These are phyloP conservation scores for Mrakia gelida DNA, from an alignment of 768 basidiomycete species.

Conservation along the genomic window DNA sequence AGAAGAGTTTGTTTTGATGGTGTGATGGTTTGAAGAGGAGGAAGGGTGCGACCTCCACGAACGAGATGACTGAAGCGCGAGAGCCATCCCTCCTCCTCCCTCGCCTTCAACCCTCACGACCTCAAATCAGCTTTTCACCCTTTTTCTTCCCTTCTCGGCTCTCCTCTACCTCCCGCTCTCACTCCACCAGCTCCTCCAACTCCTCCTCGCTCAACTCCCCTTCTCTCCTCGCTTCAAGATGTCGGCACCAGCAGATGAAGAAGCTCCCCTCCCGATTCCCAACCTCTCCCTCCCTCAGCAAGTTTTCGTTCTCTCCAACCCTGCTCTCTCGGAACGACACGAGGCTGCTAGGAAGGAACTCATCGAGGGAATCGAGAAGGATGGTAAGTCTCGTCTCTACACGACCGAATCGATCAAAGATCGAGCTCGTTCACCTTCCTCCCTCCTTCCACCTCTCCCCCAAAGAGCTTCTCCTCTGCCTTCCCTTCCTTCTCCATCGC, in stretches of 20 bases:
- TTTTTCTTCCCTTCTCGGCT: not conserved
- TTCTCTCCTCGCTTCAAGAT: not conserved
- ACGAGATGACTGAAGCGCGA: not conserved
- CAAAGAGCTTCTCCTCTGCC: not conserved
- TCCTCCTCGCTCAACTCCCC: not conserved
- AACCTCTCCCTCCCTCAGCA: slow-evolving; percentile 78
- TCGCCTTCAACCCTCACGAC: not conserved
- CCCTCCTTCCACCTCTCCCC: not conserved
- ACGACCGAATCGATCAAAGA: no score
- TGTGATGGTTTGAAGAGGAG: slow-evolving; percentile 3
- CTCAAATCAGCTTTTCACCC: not conserved
- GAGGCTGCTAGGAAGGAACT: slow-evolving; percentile 61
- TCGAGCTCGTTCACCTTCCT: slow-evolving; percentile 4
- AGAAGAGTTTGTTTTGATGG: not conserved
- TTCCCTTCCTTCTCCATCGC: not conserved
- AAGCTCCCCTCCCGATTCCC: slow-evolving; percentile 76
- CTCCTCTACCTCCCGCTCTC: not conserved
- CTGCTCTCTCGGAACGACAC: slow-evolving; percentile 60
- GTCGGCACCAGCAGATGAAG: slow-evolving; percentile 58
- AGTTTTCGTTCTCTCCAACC: slow-evolving; percentile 66
- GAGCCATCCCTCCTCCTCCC: no score
- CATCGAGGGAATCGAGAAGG: slow-evolving; percentile 68
- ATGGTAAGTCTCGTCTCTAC: slow-evolving; percentile 55
- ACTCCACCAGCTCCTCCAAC: not conserved
- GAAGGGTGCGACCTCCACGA: not conserved